phyloP scores from a whole-genome alignment of 192 early-diverging fungal species.

The Oehlia diaphana region DNA sequence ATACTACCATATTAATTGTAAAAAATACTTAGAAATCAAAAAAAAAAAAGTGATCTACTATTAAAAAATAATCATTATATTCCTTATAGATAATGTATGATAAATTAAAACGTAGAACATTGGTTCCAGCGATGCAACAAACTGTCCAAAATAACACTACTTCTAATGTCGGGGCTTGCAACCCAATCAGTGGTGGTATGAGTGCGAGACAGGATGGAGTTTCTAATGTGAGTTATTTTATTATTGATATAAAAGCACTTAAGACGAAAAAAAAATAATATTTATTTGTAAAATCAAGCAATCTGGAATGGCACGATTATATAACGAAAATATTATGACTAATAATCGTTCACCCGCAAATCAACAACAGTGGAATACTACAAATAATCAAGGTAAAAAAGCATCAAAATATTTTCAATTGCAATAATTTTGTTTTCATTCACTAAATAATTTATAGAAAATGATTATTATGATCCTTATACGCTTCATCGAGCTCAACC shows the following conservation, averaged over 20 bases:
- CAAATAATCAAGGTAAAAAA: too few relatives aligned
- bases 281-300: background rate
- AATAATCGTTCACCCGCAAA: background rate
- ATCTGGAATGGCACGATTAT: background rate
- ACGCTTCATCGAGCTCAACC: background rate
- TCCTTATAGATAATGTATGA: slow-evolving; percentile 19
- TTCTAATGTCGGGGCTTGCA: background rate
- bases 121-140: slow-evolving; percentile 30
- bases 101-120: slow-evolving; percentile 26
- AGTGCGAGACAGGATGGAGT: background rate
- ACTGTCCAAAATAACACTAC: slow-evolving; percentile 1
- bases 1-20: too few relatives aligned
- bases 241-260: too few relatives aligned
- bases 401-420: too few relatives aligned
- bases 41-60: too few relatives aligned
- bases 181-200: background rate
- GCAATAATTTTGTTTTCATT: too few relatives aligned
- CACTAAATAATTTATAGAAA: background rate
- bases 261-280: too few relatives aligned
- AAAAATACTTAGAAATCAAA: too few relatives aligned
- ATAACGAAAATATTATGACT: background rate
- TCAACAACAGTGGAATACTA: too few relatives aligned
- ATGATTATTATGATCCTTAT: background rate
- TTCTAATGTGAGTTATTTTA: background rate
- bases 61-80: background rate